Evolutionary conservation across 2,329 filamentous ascomycete genomes (phyloP), one percentile per base, ranked within the genome.

Genomic region (Phialophora verrucosa): DNA sequence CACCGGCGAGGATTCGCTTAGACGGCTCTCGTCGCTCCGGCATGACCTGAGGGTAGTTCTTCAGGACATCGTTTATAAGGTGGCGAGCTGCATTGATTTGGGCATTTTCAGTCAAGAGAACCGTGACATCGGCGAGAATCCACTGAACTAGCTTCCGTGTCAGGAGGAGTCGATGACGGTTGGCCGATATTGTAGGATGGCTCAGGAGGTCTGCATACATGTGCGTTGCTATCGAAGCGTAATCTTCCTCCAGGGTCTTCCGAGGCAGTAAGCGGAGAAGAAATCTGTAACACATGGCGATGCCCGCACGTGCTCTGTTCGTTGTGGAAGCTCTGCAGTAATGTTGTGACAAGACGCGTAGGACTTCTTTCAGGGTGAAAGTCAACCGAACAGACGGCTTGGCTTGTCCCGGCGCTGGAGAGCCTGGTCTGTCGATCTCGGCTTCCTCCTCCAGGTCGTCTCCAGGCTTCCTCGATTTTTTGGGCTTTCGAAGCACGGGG

Each of bases 41-140:
- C 56, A 97, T 80, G 4, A 90, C 90, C 76, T 96, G 92, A 0
- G 95, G 94, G 72, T 97, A 98, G 76, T 98, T 95, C 76, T 96
- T 98, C 57, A 99, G 83, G 54, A 97, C 84, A 65, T 92, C 89
- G 76, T 96, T 97, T 74, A 97, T 87, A 61, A 99, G 80, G 68
- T 88, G 87, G 73, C 89, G 92, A 6, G 92, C 91, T 31, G 92
- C 93, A 72, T 90, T 88, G 66, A 94, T 83, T 75, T 97, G 94
- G 7, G 93, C 93, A 14, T 91, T 92, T 77, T 99, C 94, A 12
- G 93, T 93, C 1, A 99, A 83, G 72, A 97, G 90, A 71, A 89
- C 88, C 65, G 86, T 85, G 8, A 92, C 92, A 69, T 98, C 85
- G 7, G 95, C 88, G 11, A 99, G 82, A 56, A 97, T 85, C 44